phyloP scores from a whole-genome alignment of 2,329 filamentous ascomycete species.

The Zalaria sp. region DNA sequence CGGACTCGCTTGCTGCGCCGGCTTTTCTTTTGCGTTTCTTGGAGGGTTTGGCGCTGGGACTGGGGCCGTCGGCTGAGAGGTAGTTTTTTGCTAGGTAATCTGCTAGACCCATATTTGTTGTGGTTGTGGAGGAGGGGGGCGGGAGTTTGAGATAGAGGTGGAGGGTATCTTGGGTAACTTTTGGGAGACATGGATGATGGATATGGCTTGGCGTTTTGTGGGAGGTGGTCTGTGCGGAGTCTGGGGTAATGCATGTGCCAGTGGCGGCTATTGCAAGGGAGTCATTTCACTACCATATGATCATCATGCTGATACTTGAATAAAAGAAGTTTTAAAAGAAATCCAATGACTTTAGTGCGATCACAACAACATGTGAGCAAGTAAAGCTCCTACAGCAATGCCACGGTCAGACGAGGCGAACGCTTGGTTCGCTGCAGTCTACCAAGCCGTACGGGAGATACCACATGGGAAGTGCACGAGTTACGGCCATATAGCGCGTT shows the following conservation, averaged over 20 bases:
- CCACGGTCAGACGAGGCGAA: conserved; percentile 58
- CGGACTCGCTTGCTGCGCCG: conserved; percentile 21
- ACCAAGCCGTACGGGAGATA: conserved; percentile 72
- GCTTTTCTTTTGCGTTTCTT: conserved; percentile 40
- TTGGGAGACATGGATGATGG: too few relatives aligned
- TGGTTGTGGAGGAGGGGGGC: background rate
- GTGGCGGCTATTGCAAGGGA: too few relatives aligned
- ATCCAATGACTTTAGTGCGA: too few relatives aligned
- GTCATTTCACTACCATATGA: too few relatives aligned
- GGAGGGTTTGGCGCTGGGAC: conserved; percentile 26
- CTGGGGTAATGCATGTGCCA: too few relatives aligned
- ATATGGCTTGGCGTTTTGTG: too few relatives aligned
- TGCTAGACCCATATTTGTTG: conserved; percentile 46
- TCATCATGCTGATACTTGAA: too few relatives aligned
- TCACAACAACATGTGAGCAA: too few relatives aligned
- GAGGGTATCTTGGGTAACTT: too few relatives aligned
- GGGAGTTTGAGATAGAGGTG: too few relatives aligned
- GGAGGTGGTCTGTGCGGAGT: too few relatives aligned
- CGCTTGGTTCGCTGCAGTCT: conserved; percentile 65
- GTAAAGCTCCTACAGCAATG: conserved; percentile 31
- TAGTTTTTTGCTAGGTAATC: conserved; percentile 88
- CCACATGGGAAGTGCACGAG: conserved; percentile 72
- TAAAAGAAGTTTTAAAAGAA: too few relatives aligned
- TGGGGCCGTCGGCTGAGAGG: conserved; percentile 48
- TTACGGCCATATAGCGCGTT: conserved; percentile 66